These are phyloP conservation scores for Coemansia sp. DNA, from an alignment of 192 early-diverging fungal species.

Conservation along the genomic window DNA sequence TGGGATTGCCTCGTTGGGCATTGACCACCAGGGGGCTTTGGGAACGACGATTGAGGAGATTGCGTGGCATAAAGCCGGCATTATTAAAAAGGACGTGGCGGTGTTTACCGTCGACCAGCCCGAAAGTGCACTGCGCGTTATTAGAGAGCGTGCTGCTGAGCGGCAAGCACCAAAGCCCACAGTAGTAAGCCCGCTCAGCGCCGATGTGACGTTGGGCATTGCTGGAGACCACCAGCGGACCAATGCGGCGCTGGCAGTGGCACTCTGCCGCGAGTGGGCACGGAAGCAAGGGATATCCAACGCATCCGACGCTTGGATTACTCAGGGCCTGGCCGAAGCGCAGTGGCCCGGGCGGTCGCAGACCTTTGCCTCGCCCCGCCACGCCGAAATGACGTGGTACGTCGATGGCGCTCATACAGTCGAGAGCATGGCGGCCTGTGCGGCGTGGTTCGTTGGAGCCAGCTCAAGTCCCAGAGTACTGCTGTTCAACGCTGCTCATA, in stretches of 20 bases:
- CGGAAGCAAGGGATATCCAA: constrained; percentile 12
- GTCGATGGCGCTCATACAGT: constrained; percentile 95
- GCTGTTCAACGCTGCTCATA: constrained; percentile 88
- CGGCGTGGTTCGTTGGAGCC: constrained; percentile 56
- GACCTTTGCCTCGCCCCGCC: constrained; percentile 55
- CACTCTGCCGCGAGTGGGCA: constrained; percentile 74
- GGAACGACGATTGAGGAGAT: constrained; percentile 77
- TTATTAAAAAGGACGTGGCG: constrained; percentile 74
- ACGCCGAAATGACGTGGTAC: constrained; percentile 66
- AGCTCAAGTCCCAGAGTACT: constrained; percentile 57
- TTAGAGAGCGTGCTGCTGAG: constrained; percentile 72
- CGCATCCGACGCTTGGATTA: constrained; percentile 4
- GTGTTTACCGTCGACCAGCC: constrained; percentile 75
- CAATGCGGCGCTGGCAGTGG: constrained; percentile 83
- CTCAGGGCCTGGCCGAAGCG: constrained; percentile 63
- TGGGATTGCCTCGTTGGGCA: constrained; percentile 78
- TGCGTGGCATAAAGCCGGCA: constrained; percentile 86
- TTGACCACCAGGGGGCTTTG: constrained; percentile 73
- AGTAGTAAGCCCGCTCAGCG: constrained; percentile 23
- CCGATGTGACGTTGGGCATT: constrained; percentile 61
- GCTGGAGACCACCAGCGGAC: constrained; percentile 80
- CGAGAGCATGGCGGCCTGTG: constrained; percentile 77
- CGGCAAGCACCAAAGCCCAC: constrained; percentile 49
- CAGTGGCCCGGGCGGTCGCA: constrained; percentile 93
- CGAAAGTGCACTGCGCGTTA: constrained; percentile 65